phyloP scores from a whole-genome alignment of 2,329 filamentous ascomycete species.

The Zymoseptoria passerinii region DNA sequence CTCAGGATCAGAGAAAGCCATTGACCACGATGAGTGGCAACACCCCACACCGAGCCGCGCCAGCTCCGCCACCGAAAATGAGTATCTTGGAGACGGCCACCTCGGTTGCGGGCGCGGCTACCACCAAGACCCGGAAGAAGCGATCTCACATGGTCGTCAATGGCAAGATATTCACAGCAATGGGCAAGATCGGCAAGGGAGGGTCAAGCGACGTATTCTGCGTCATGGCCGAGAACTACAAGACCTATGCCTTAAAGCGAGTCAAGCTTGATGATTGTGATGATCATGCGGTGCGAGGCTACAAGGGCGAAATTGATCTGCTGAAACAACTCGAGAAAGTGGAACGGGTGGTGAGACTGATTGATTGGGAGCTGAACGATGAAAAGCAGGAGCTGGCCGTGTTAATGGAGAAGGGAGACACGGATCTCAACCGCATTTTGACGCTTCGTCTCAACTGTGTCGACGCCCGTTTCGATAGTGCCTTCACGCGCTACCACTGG shows the following conservation, averaged over 20 bases:
- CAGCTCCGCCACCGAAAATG: slow-evolving; percentile 85
- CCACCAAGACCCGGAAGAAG: slow-evolving; percentile 66
- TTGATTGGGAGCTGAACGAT: slow-evolving; percentile 88
- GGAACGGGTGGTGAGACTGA: slow-evolving; percentile 81
- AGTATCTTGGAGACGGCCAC: slow-evolving; percentile 89
- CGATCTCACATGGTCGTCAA: slow-evolving; percentile 82
- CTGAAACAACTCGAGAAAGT: slow-evolving; percentile 73
- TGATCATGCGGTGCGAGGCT: slow-evolving; percentile 72
- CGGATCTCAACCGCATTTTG: slow-evolving; percentile 82
- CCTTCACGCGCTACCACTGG: slow-evolving; percentile 96
- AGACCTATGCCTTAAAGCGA: slow-evolving; percentile 86
- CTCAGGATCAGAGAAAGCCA: slow-evolving; percentile 35
- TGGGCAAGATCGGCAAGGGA: slow-evolving; percentile 85
- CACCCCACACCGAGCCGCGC: slow-evolving; percentile 70
- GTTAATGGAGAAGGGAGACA: slow-evolving; percentile 95
- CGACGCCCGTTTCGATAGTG: slow-evolving; percentile 70
- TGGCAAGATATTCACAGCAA: slow-evolving; percentile 78
- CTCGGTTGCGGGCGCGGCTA: slow-evolving; percentile 68
- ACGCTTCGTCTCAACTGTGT: slow-evolving; percentile 59
- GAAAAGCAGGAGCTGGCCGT: slow-evolving; percentile 78
- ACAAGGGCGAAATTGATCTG: slow-evolving; percentile 91
- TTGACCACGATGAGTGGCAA: slow-evolving; percentile 51
- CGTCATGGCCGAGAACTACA: slow-evolving; percentile 94
- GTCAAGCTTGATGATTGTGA: slow-evolving; percentile 88
- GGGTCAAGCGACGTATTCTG: slow-evolving; percentile 92